Evolutionary conservation across 768 basidiomycete genomes (phyloP), one percentile per base, ranked within the genome.

Genomic region (Kwoniella dejecticola): DNA sequence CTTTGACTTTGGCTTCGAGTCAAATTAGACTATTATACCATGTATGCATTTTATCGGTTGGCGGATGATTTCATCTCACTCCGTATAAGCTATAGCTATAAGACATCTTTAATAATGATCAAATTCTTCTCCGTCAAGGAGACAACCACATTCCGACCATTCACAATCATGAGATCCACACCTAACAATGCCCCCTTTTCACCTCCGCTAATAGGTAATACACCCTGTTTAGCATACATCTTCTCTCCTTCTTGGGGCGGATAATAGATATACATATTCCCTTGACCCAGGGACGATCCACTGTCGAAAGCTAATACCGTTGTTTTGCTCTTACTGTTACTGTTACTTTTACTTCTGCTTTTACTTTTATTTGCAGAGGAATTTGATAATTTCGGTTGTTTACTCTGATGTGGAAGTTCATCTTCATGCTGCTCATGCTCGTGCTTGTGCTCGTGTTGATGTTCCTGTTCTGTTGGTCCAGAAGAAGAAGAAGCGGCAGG

Each of bases 201-300:
- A 1, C 85, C 87, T 60, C 86, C 87, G 13, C 85, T 86, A 11
- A 92, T 83, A 67, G 85, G 84, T n/a, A 96, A 80, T 24, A 96
- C 86, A 0, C 87, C 83, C 75, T 96, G 93, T 71, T 87, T 89
- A 10, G 89, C 89, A 8, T 23, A 36, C 48, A 85, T 86, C 17
- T 78, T 82, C 6, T 50, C 48, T 21, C 50, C 46, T 1, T 79
- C 64, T 1, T 79, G 70, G 1, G 86, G 80, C 12, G 84, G 82
- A 29, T 87, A 87, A 79, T 95, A 97, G 15, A 94, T 83, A 76
- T 93, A 96, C 23, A 90, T 83, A 69, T 97, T 95, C 2, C 89
- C 89, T 24, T 88, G 87, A 26, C 86, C 84, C 59, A 84, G 84
- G 0, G 83, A 64, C 4, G 64, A 66, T 1, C 74, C 70, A 19